Evolutionary conservation across 176 grass and related monocot genomes (phyloP).

Genomic region (Stipa capillata): DNA sequence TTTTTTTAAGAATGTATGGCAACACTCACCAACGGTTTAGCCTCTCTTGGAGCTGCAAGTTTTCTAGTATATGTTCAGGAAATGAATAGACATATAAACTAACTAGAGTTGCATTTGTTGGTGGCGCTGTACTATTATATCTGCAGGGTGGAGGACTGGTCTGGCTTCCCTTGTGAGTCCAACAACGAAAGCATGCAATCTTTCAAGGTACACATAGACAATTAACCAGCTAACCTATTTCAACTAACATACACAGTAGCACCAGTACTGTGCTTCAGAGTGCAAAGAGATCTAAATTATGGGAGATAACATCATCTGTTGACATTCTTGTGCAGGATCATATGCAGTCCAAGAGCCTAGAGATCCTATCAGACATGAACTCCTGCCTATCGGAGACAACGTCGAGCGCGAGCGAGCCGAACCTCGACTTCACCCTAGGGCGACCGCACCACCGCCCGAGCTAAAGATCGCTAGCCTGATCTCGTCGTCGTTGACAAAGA

Average conservation of each 20-base stretch:
- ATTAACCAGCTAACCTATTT: not conserved
- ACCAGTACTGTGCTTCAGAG: not conserved
- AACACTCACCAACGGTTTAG: not conserved
- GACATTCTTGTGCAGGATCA: not conserved
- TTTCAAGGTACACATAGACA: constrained; percentile 35
- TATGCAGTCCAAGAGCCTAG: constrained; percentile 52
- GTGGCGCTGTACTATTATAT: not conserved
- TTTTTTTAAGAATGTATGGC: not conserved
- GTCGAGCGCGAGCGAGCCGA: constrained; percentile 39
- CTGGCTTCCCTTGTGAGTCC: constrained; percentile 29
- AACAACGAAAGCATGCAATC: constrained; percentile 39
- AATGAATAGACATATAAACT: not conserved
- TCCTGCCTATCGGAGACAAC: constrained; percentile 55
- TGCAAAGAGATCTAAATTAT: not conserved
- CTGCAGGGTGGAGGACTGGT: constrained; percentile 38
- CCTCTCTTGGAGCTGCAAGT: not conserved
- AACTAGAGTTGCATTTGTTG: not conserved
- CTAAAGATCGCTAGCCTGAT: too few species aligned
- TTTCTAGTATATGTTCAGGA: not conserved
- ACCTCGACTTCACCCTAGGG: constrained; percentile 68
- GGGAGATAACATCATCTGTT: not conserved
- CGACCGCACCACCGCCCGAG: constrained; percentile 22
- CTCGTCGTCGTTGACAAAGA: not conserved
- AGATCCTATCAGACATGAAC: constrained; percentile 67
- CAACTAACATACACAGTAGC: not conserved